These are phyloP conservation scores for Botrytis fabae DNA, from an alignment of 2,329 filamentous ascomycete genomes.

Conservation along the genomic window DNA sequence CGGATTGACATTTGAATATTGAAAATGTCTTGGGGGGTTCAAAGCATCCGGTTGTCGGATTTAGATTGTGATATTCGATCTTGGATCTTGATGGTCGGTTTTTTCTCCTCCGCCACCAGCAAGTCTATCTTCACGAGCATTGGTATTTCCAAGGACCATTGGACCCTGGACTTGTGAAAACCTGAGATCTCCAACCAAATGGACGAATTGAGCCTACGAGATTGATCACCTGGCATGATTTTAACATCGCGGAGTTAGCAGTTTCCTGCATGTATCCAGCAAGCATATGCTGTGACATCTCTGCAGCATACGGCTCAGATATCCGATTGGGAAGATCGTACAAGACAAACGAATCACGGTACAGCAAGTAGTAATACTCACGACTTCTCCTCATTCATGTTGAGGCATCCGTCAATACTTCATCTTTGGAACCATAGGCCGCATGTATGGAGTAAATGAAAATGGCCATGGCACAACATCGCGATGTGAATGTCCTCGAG, in stretches of 20 bases:
- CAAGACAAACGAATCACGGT: background rate
- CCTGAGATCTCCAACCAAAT: background rate
- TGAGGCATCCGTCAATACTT: background rate
- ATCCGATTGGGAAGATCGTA: conserved; percentile 3
- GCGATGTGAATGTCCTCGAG: background rate
- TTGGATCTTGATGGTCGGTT: background rate
- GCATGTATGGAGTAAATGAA: conserved; percentile 6
- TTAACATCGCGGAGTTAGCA: background rate
- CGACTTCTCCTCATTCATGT: background rate
- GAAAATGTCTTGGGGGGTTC: background rate
- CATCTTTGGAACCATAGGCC: background rate
- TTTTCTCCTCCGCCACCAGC: background rate
- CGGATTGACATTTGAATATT: background rate
- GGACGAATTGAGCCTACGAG: background rate
- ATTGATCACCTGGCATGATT: background rate
- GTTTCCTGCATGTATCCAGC: background rate
- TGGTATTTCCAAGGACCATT: background rate
- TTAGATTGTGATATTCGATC: background rate
- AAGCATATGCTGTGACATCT: conserved; percentile 15
- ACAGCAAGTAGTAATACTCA: background rate
- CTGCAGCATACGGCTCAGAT: background rate
- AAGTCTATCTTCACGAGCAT: background rate
- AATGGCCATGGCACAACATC: background rate
- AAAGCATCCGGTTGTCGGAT: background rate
- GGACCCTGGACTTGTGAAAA: background rate